A percentile compares a stretch with the other conserved stretches of the same genome.
These are phyloP conservation scores for Mycena latifolia DNA, from an alignment of 768 basidiomycete genomes.

Conservation along the genomic window DNA sequence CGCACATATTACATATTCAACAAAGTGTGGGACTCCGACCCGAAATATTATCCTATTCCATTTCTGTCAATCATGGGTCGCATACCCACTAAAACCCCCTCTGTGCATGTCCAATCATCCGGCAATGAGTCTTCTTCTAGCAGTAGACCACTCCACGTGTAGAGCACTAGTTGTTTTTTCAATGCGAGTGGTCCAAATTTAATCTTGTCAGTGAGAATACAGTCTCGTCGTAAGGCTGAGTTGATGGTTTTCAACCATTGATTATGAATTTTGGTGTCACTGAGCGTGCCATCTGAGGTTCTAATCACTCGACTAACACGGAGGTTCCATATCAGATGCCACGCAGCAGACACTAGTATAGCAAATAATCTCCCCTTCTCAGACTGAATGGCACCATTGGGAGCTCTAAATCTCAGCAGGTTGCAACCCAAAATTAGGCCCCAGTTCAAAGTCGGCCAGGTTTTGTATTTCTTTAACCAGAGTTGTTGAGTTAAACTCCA, in stretches of 20 bases:
- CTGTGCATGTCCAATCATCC: no score
- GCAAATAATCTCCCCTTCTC: no score
- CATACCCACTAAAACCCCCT: no score
- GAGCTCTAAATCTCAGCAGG: background rate
- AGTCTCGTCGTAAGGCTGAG: background rate
- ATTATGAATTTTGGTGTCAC: background rate
- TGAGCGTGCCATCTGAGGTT: no score
- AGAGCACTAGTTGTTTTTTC: no score
- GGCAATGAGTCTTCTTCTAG: no score
- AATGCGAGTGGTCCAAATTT: no score
- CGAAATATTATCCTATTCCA: no score
- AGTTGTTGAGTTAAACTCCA: background rate
- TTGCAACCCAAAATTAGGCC: background rate
- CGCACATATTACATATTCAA: no score
- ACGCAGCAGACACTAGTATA: background rate
- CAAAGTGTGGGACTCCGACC: no score
- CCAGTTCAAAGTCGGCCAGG: background rate
- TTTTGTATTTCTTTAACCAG: background rate
- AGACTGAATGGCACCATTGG: background rate
- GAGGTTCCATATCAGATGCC: background rate
- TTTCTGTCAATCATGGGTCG: no score
- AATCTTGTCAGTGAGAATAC: background rate
- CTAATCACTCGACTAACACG: background rate
- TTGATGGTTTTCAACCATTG: background rate
- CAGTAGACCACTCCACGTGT: no score